Evolutionary conservation across 768 basidiomycete species (phyloP).

Genomic region (Termitomyces sp.): DNA sequence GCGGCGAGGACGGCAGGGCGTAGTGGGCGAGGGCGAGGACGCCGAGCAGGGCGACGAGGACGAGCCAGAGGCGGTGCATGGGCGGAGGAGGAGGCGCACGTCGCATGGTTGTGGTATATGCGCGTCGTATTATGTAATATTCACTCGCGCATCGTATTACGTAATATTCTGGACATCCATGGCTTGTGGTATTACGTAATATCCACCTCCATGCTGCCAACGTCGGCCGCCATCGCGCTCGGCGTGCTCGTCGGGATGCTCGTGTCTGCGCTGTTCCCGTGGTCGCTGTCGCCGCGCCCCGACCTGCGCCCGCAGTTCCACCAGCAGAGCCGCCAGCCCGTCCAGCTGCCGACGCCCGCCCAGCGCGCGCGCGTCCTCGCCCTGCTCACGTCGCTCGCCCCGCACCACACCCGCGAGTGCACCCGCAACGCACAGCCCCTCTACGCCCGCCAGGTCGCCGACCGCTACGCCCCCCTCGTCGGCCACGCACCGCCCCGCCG

Average conservation of each 20-base stretch:
- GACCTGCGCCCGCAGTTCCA: constrained; percentile 34
- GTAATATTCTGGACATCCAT: no score
- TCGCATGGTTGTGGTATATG: no score
- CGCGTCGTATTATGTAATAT: no score
- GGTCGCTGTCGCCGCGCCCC: not conserved
- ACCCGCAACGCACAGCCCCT: constrained; percentile 80
- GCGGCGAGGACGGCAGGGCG: constrained; percentile 11
- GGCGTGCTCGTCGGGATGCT: constrained; percentile 36
- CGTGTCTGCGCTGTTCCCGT: constrained; percentile 22
- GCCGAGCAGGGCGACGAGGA: constrained; percentile 51
- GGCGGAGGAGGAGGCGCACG: not conserved
- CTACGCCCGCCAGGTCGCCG: constrained; percentile 80
- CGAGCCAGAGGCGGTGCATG: constrained; percentile 55
- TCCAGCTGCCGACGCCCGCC: constrained; percentile 74
- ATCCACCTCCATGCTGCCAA: constrained; percentile 31
- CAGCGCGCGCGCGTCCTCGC: constrained; percentile 87
- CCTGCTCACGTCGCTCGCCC: constrained; percentile 80
- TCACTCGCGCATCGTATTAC: no score
- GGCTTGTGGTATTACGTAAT: no score
- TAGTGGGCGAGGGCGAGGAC: constrained; percentile 39
- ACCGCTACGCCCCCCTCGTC: constrained; percentile 81
- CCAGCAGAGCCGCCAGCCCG: constrained; percentile 55
- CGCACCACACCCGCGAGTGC: constrained; percentile 93
- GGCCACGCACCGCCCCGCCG: constrained; percentile 66
- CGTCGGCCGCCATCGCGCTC: constrained; percentile 53